Base-by-base conservation (phyloP, 192 early-diverging fungal species). In the Coemansia sp. region DNA sequence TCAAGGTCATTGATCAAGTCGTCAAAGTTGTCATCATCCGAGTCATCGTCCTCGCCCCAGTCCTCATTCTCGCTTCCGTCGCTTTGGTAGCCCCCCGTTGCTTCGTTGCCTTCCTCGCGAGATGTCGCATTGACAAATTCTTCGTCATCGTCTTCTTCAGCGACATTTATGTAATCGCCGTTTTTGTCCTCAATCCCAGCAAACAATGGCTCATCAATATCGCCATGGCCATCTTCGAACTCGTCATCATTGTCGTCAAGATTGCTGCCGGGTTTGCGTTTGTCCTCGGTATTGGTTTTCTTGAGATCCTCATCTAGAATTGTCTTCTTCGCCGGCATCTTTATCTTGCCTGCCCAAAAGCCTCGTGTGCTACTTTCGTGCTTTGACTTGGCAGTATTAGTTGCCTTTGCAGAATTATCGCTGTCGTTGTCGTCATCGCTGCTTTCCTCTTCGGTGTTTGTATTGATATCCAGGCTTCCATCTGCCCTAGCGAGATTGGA, bases 1-100 rank as follows among this genome's bases (percentile, higher is more conserved):
- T 85, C 86, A 35, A 87, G 59, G 25, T 81, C 70, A 60, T 74
- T 80, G 20, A 84, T 81, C 52, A 87, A 59, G 55, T 84, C 85
- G 57, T 83, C 83, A 58, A 74, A 74, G 58, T 80, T 68, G 9
- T 67, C 72, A 10, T 80, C 68, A 26, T 80, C 77, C 6, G 72
- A 55, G 8, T 81, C 78, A 23, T 66, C 71, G 58, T 80, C 72
- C 16, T 80, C 77, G 60, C 69, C 77, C 71, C 72, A 74, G 48
- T 83, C 67, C 21, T 79, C 77, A 55, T 37, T 61, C 6, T 33
- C 71, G 7, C 63, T 64, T 21, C 48, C 34, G 57, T 37, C 77
- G 56, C 69, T 72, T 64, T 68, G 69, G 46, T 83, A 67, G 15
- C 76, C 77, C 53, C 37, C 59, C 16, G 31, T 70, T 3, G 56